Conservation (phyloP, 257 asterid species). For the Solanum chilense region DNA sequence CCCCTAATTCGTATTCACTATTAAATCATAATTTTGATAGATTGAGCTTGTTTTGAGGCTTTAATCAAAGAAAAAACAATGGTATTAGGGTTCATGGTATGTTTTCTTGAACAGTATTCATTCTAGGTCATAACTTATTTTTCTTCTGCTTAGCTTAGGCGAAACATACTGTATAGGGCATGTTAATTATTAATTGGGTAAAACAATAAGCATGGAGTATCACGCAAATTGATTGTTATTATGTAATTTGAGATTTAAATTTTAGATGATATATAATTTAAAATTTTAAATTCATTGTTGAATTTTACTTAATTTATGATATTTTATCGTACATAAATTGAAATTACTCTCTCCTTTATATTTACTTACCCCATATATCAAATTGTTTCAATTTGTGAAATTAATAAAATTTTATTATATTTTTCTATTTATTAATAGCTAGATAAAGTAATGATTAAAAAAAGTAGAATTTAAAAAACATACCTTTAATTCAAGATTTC, state of each 20-base stretch:
- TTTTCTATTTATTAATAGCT: not conserved
- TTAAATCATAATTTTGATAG: not conserved
- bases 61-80: not conserved
- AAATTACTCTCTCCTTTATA: too few relatives aligned
- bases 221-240: not conserved
- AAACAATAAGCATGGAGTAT: not conserved
- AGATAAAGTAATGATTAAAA: not conserved
- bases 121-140: not conserved
- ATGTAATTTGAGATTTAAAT: not conserved
- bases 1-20: not conserved
- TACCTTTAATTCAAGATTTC: not conserved
- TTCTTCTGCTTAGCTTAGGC: not conserved
- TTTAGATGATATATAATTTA: not conserved
- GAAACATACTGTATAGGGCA: too few relatives aligned
- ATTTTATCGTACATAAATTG: too few relatives aligned
- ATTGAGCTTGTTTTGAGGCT: not conserved
- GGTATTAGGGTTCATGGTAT: not conserved
- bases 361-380: not conserved
- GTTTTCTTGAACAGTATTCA: not conserved
- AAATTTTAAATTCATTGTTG: too few relatives aligned
- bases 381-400: too few relatives aligned
- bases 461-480: too few relatives aligned
- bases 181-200: not conserved
- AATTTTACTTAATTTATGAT: too few relatives aligned
- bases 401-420: too few relatives aligned